Evolutionary conservation across 2,329 filamentous ascomycete species (phyloP).

Genomic region (Erysiphe neolycopersici): DNA sequence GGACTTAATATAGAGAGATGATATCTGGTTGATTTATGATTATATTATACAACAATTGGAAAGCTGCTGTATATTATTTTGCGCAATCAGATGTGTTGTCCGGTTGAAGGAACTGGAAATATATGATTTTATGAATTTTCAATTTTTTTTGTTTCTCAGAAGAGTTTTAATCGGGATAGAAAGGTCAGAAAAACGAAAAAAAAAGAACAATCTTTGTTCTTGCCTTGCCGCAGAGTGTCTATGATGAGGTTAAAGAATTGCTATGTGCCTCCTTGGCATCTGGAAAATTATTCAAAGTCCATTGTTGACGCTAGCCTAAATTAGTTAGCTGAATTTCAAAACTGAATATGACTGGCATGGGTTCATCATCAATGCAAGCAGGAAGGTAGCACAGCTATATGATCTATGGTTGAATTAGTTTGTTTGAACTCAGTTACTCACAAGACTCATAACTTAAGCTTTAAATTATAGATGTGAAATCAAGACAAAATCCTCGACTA

Average conservation of each 20-base stretch:
- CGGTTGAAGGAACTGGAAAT: background rate
- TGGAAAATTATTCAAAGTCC: background rate
- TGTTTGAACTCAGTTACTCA: too few relatives aligned
- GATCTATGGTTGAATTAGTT: too few relatives aligned
- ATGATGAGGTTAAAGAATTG: background rate
- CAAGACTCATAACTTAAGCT: too few relatives aligned
- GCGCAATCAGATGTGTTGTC: background rate
- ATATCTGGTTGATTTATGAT: too few relatives aligned
- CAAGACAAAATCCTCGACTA: too few relatives aligned
- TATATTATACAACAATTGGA: too few relatives aligned
- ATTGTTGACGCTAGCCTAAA: background rate
- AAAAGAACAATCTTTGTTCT: slow-evolving; percentile 2
- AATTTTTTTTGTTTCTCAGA: slow-evolving; percentile 15
- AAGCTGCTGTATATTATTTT: background rate
- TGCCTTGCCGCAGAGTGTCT: too few relatives aligned
- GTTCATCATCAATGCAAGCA: too few relatives aligned
- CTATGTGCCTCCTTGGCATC: background rate
- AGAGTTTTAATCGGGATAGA: slow-evolving; percentile 12
- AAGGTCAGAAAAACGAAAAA: slow-evolving; percentile 14
- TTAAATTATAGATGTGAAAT: too few relatives aligned
- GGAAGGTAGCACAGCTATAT: too few relatives aligned
- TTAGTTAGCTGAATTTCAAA: background rate
- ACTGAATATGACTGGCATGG: background rate
- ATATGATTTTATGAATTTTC: slow-evolving; percentile 14
- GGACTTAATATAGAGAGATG: too few relatives aligned